Evolutionary conservation across 2,329 filamentous ascomycete species (phyloP).

Genomic region (Lithohypha guttulata): DNA sequence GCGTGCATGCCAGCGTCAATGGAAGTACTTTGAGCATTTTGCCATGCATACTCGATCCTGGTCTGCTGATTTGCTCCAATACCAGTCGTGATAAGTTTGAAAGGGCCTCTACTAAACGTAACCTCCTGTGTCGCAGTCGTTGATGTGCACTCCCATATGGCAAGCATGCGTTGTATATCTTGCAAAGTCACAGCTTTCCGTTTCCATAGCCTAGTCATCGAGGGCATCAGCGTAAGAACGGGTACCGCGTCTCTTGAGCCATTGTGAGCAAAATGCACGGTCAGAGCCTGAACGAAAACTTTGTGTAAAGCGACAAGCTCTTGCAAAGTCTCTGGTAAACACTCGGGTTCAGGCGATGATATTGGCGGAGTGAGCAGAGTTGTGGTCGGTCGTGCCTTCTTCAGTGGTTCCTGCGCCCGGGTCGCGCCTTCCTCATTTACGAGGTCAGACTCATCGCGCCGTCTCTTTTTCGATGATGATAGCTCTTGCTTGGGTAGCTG

Average conservation of each 20-base stretch:
- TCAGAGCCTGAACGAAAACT: conserved; percentile 57
- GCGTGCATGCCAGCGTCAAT: conserved; percentile 40
- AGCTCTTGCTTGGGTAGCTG: not conserved
- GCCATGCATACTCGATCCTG: conserved; percentile 16
- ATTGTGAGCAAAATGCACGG: conserved; percentile 59
- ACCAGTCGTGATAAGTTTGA: conserved; percentile 33
- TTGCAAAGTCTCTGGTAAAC: conserved; percentile 10
- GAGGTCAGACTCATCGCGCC: conserved; percentile 11
- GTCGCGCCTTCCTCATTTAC: conserved; percentile 10
- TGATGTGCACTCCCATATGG: conserved; percentile 41
- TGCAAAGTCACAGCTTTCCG: conserved; percentile 55
- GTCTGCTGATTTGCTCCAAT: conserved; percentile 24
- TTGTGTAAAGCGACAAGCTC: conserved; percentile 41
- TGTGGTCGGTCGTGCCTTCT: conserved; percentile 11
- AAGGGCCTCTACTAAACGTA: conserved; percentile 23
- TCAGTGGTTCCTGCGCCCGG: not conserved
- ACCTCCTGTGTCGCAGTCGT: conserved; percentile 5
- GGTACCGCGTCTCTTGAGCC: conserved; percentile 53
- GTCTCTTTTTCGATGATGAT: conserved; percentile 13
- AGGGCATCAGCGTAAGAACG: conserved; percentile 48
- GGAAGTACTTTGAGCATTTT: conserved; percentile 19
- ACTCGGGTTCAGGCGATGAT: conserved; percentile 6
- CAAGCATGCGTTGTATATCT: conserved; percentile 57
- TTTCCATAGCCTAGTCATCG: conserved; percentile 59
- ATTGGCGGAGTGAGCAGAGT: conserved; percentile 12